phyloP scores from a whole-genome alignment of 1,284 basidiomycete species.

The Cutaneotrichosporon sp. region DNA sequence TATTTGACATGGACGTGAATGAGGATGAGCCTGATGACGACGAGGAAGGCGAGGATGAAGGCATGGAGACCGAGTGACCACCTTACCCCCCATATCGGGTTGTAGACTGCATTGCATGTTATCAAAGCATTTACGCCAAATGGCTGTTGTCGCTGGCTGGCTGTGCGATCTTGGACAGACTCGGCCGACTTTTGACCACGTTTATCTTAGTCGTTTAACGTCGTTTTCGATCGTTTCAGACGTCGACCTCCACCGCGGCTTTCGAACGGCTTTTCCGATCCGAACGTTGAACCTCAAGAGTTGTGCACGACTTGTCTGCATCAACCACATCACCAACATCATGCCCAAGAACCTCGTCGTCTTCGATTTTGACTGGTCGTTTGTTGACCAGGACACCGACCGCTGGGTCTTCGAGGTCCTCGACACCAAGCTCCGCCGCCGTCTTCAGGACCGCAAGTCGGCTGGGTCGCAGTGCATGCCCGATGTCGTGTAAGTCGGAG shows the following conservation, averaged over 20 bases:
- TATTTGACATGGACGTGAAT: slow-evolving; percentile 37
- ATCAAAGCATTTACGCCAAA: too few species aligned
- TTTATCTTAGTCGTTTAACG: not conserved
- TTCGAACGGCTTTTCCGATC: not conserved
- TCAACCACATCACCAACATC: not conserved
- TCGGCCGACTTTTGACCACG: too few species aligned
- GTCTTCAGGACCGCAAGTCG: slow-evolving; percentile 67
- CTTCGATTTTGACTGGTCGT: slow-evolving; percentile 95
- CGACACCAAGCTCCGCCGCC: slow-evolving; percentile 72
- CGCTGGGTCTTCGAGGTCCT: slow-evolving; percentile 93
- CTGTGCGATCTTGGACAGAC: too few species aligned
- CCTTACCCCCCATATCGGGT: not conserved
- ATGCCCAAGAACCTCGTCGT: slow-evolving; percentile 71
- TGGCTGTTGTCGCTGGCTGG: too few species aligned
- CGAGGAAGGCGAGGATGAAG: slow-evolving; percentile 17
- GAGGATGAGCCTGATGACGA: slow-evolving; percentile 34
- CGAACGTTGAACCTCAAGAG: too few species aligned
- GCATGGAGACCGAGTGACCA: slow-evolving; percentile 7
- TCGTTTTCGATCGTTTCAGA: not conserved
- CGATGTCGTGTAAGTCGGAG: slow-evolving; percentile 72
- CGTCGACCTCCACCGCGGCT: not conserved
- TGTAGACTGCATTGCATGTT: too few species aligned
- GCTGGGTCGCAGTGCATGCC: slow-evolving; percentile 70
- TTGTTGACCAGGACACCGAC: slow-evolving; percentile 89
- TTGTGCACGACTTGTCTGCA: too few species aligned